Evolutionary conservation across 2,329 filamentous ascomycete species (phyloP), one percentile per base, ranked within the genome.

Genomic region (Remersonia thermophila): DNA sequence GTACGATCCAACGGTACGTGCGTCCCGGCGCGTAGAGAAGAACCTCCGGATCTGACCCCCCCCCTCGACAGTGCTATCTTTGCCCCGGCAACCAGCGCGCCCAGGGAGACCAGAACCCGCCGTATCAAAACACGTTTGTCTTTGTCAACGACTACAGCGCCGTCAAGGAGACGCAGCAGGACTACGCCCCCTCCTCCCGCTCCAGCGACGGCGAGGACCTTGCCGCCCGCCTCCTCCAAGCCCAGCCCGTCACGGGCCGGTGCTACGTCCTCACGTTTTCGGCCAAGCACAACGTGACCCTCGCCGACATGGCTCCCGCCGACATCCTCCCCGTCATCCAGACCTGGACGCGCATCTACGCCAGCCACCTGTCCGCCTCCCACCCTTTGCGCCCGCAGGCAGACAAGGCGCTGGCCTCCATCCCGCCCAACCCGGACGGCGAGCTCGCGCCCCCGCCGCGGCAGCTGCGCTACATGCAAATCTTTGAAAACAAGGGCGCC

Each of bases 71-170:
- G 71, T 98, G 91, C 61, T 98, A 96, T 58, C 71, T 98, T 8
- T 98, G 91, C 54, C 91, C 91, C 1, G 77, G 86, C 27, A 98
- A 98, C 57, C 69, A 80, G 47, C 80, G 91, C 38, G 91, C 91
- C 3, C 77, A 85, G 50, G 91, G 91, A 37, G 85, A 91, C 52
- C 57, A 60, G 41, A 98, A 98, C 52, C 89, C 91, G 1, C 67
- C 82, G 36, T 98, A 96, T 55, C 70, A 82, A 35, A 75, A 75
- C 51, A 93, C 86, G 0, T 96, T 93, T 55, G 80, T 89, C 27
- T 98, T 98, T 53, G 82, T 96, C 48, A 98, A 98, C 53, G 91
- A 98, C 58, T 98, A 91, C 61, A 93, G 85, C 52, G 91, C 91
- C 2, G 89, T 98, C 34, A 95, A 94, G 62, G 87, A 95, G 60